phyloP scores from a whole-genome alignment of 2,329 filamentous ascomycete genomes.

The Beauveria scarabaeidicola region DNA sequence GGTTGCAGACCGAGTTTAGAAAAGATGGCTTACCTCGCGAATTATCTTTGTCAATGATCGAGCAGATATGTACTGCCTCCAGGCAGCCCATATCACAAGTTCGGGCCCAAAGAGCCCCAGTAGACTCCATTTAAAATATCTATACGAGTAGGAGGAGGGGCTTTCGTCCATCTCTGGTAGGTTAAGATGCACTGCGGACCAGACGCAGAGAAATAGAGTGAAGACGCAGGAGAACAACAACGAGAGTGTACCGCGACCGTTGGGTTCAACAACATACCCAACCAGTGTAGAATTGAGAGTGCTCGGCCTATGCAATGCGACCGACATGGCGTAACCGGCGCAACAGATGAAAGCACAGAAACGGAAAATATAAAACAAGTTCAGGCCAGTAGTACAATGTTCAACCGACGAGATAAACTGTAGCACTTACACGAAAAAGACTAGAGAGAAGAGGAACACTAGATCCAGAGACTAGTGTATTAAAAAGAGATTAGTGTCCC shows the following conservation, averaged over 20 bases:
- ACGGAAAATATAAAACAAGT: too few relatives aligned
- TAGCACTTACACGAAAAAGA: too few relatives aligned
- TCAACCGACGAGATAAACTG: too few relatives aligned
- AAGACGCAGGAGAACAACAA: slow-evolving; percentile 24
- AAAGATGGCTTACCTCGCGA: not conserved
- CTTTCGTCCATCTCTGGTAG: slow-evolving; percentile 16
- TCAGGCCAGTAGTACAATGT: too few relatives aligned
- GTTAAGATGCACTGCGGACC: slow-evolving; percentile 27
- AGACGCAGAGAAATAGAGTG: slow-evolving; percentile 26
- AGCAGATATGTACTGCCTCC: slow-evolving; percentile 18
- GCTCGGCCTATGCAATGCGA: too few relatives aligned
- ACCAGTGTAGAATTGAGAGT: not conserved
- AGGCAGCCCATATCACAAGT: slow-evolving; percentile 22
- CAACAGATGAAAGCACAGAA: too few relatives aligned
- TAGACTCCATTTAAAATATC: slow-evolving; percentile 21
- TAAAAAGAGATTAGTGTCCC: too few relatives aligned
- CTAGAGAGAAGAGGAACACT: too few relatives aligned
- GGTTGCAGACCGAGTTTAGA: not conserved
- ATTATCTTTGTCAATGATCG: slow-evolving; percentile 8
- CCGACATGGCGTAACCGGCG: too few relatives aligned
- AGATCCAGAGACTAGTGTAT: too few relatives aligned
- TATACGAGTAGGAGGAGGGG: slow-evolving; percentile 2
- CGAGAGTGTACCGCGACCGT: slow-evolving; percentile 22
- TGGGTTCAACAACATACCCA: slow-evolving; percentile 14
- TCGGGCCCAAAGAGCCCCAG: slow-evolving; percentile 25